Evolutionary conservation across 176 grass and related monocot genomes (phyloP).

Genomic region (Avena atlantica): DNA sequence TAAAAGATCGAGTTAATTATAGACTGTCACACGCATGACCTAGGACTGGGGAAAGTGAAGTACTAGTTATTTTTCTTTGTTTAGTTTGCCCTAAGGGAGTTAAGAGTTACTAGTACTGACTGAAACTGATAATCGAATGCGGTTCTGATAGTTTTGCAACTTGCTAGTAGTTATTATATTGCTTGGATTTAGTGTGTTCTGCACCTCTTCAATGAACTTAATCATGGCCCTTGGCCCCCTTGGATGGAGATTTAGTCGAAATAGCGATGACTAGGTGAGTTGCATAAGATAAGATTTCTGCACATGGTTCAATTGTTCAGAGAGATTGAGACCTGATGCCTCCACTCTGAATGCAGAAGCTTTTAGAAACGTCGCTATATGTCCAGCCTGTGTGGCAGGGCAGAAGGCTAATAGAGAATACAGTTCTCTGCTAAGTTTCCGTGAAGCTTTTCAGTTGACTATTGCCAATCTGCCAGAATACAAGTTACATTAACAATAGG

Average conservation of each 20-base stretch:
- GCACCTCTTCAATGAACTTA: not conserved
- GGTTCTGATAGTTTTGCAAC: not conserved
- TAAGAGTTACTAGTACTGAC: not conserved
- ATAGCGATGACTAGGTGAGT: conserved; percentile 1
- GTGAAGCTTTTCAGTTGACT: conserved; percentile 3
- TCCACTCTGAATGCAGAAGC: not conserved
- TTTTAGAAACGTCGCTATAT: conserved; percentile 14
- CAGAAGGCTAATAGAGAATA: not conserved
- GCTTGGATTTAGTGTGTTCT: not conserved
- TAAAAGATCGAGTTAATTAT: conserved; percentile 16
- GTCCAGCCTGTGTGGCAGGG: not conserved
- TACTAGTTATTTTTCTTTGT: not conserved
- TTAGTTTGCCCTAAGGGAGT: not conserved
- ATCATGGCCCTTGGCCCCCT: conserved; percentile 5
- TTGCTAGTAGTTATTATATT: not conserved
- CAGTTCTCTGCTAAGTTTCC: not conserved
- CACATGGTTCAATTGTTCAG: conserved; percentile 7
- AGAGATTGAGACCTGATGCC: not conserved
- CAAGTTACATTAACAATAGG: not conserved
- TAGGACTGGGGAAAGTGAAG: not conserved
- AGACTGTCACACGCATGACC: not conserved
- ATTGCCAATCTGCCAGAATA: not conserved
- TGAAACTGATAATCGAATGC: not conserved
- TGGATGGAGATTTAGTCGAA: conserved; percentile 1
- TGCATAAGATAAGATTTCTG: not conserved